Percentiles rank a stretch among this genome's conserved stretches.
Evolutionary conservation across 805 yeast genomes (phyloP).

Genomic region (Metschnikowia sp.): DNA sequence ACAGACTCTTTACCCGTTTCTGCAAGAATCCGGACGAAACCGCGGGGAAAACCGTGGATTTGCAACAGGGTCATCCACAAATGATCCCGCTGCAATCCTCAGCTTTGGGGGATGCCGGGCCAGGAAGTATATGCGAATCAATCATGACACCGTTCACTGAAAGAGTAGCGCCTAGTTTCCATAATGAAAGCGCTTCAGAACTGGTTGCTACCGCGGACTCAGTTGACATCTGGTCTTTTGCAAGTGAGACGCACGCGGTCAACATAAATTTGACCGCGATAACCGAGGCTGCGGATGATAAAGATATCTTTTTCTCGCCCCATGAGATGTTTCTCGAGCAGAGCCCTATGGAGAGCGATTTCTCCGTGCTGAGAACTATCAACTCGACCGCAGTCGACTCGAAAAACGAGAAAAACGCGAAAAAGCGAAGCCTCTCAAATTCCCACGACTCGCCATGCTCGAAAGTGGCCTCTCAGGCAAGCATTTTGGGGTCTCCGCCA

Average conservation of each 20-base stretch:
- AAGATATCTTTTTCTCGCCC: slow-evolving; percentile 32
- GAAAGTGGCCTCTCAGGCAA: slow-evolving; percentile 35
- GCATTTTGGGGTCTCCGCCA: slow-evolving; percentile 28
- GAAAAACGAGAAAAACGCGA: not conserved
- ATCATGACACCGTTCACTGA: slow-evolving; percentile 3
- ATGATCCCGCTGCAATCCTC: too few relatives aligned
- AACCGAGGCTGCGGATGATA: slow-evolving; percentile 22
- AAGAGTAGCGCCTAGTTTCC: not conserved
- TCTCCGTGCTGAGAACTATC: not conserved
- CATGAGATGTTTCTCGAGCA: slow-evolving; percentile 20
- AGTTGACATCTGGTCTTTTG: slow-evolving; percentile 32
- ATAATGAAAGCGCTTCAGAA: slow-evolving; percentile 8
- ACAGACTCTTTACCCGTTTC: slow-evolving; percentile 23
- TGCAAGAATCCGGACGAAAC: not conserved
- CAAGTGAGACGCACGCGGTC: slow-evolving; percentile 19
- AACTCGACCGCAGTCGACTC: not conserved
- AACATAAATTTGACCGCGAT: slow-evolving; percentile 23
- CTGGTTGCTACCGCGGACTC: slow-evolving; percentile 17
- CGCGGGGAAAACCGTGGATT: not conserved
- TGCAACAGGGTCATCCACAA: too few relatives aligned
- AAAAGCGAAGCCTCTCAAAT: slow-evolving; percentile 4
- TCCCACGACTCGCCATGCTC: slow-evolving; percentile 32
- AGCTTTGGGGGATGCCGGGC: too few relatives aligned
- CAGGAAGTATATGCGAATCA: not conserved
- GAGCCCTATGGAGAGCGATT: slow-evolving; percentile 2